These are phyloP conservation scores for Psophocarpus tetragonolobus DNA, from an alignment of 306 rosid genomes.

Conservation along the genomic window DNA sequence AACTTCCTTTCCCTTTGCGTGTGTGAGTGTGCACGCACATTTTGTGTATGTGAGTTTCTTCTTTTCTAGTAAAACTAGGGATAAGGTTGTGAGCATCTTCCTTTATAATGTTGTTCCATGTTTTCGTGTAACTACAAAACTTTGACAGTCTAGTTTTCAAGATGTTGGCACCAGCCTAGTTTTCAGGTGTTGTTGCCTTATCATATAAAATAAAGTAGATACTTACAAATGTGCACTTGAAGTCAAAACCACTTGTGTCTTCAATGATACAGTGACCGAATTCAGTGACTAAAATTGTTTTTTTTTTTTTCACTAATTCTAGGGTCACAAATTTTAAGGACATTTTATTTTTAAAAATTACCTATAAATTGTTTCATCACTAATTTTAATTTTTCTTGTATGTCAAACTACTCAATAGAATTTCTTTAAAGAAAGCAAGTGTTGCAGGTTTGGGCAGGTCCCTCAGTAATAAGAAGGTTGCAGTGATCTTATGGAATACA, in stretches of 20 bases:
- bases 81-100: neutral
- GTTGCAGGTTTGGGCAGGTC: conserved; percentile 73
- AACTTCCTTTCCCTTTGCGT: neutral
- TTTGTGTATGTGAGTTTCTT: neutral
- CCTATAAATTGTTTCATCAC: no score
- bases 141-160: no score
- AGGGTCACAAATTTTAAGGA: neutral
- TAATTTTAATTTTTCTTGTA: no score
- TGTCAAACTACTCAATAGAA: neutral
- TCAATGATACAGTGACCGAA: neutral
- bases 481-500: no score
- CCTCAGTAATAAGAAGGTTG: no score
- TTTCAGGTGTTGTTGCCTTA: neutral
- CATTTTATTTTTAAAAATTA: no score
- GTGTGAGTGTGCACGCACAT: neutral
- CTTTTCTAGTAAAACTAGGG: neutral
- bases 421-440: conserved; percentile 4
- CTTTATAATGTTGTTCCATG: neutral
- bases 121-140: neutral
- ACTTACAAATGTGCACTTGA: neutral
- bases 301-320: no score
- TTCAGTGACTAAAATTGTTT: neutral
- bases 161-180: neutral
- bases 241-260: neutral
- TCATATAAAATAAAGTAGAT: neutral